Conservation (phyloP, 2,329 filamentous ascomycete species). For the Fusarium sp. region DNA sequence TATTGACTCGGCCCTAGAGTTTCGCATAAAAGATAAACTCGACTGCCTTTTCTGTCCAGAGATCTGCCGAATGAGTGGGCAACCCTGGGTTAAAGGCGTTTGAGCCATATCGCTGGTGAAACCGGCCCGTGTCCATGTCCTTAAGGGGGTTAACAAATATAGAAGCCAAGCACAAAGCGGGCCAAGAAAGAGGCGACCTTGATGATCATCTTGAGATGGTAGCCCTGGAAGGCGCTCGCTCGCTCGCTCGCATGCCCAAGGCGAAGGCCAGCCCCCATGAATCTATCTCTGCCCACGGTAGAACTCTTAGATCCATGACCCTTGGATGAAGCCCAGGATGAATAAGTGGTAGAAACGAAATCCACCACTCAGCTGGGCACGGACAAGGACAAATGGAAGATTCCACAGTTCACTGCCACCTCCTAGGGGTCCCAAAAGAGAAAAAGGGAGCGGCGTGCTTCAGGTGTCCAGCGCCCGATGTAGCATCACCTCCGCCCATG, state of each 20-base stretch:
- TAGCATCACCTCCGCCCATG: constrained; percentile 17
- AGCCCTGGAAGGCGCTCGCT: neutral
- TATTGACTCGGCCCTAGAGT: constrained; percentile 1
- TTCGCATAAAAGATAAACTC: constrained; percentile 5
- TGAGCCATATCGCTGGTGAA: constrained; percentile 20
- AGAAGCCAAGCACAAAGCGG: neutral
- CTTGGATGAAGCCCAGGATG: constrained; percentile 2
- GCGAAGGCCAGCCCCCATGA: neutral
- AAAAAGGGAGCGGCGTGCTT: constrained; percentile 8
- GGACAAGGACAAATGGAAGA: constrained; percentile 4
- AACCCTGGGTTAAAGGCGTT: constrained; percentile 1
- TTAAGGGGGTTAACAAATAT: neutral
- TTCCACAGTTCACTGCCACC: constrained; percentile 14
- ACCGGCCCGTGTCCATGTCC: constrained; percentile 10
- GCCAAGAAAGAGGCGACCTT: neutral
- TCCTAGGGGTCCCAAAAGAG: constrained; percentile 9
- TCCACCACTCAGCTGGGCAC: constrained; percentile 30
- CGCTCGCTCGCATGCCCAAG: neutral
- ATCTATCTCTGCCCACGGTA: constrained; percentile 1
- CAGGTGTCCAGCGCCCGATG: constrained; percentile 16
- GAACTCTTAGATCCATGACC: neutral
- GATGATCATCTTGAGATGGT: neutral
- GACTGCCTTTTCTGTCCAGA: neutral
- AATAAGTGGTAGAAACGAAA: constrained; percentile 2
- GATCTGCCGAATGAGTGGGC: constrained; percentile 5